Evolutionary conservation across 495 filamentous ascomycete genomes (phyloP).

Genomic region (Aspergillus saccharolyticus): DNA sequence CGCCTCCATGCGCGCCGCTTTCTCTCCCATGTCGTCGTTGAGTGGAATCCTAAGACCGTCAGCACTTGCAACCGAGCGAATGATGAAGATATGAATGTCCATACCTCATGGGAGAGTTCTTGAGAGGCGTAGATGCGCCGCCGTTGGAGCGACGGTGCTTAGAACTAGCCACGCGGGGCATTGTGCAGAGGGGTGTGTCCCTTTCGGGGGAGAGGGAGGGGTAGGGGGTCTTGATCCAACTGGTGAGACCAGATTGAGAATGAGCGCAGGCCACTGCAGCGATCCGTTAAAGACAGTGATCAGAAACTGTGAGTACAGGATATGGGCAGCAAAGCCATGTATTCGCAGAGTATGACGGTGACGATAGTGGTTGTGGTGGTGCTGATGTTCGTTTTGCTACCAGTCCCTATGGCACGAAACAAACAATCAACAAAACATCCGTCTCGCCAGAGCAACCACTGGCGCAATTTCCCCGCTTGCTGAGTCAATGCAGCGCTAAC

Average conservation of each 20-base stretch:
- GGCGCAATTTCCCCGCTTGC: conserved; percentile 9
- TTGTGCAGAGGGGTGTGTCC: conserved; percentile 34
- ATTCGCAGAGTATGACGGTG: background rate
- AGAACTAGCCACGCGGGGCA: conserved; percentile 69
- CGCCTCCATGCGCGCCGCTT: conserved; percentile 80
- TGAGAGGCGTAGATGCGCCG: conserved; percentile 51
- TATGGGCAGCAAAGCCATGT: too few relatives aligned
- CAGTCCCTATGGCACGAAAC: conserved; percentile 3
- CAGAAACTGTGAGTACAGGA: too few relatives aligned
- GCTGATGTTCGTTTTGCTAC: background rate
- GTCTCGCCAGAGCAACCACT: conserved; percentile 12
- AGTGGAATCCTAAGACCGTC: conserved; percentile 64
- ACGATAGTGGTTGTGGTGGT: background rate
- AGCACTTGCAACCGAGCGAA: conserved; percentile 6
- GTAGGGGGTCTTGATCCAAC: too few relatives aligned
- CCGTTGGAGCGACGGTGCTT: conserved; percentile 48
- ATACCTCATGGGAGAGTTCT: conserved; percentile 65
- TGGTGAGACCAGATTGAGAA: too few relatives aligned
- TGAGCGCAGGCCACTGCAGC: too few relatives aligned
- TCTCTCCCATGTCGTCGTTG: conserved; percentile 92
- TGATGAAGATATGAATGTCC: conserved; percentile 12
- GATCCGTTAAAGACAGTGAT: background rate
- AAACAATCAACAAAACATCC: conserved; percentile 40
- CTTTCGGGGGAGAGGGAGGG: background rate
- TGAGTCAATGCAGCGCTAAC: background rate